Evolutionary conservation across 306 rosid genomes (phyloP).

Genomic region (Senna siamea): DNA sequence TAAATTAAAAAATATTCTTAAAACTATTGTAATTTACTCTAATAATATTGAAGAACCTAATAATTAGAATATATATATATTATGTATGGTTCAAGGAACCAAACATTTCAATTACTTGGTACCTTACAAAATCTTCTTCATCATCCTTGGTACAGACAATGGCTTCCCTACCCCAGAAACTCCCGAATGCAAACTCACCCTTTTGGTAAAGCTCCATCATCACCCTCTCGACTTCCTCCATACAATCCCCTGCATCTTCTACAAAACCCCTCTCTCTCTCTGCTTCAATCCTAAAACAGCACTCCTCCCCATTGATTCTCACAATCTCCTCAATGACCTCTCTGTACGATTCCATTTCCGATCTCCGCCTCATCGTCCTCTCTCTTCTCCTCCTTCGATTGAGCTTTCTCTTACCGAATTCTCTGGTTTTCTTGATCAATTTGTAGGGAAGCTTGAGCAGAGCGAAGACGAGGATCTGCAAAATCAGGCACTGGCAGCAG

Average conservation of each 20-base stretch:
- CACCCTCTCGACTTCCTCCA: conserved; percentile 79
- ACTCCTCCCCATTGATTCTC: conserved; percentile 38
- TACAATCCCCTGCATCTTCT: conserved; percentile 45
- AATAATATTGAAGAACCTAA: too few species aligned
- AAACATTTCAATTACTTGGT: conserved; percentile 41
- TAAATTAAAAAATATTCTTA: too few species aligned
- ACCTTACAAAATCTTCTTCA: conserved; percentile 34
- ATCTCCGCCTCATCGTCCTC: too few species aligned
- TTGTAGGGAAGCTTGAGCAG: conserved; percentile 71
- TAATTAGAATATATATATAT: too few species aligned
- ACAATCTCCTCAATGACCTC: conserved; percentile 43
- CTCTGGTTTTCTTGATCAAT: conserved; percentile 56
- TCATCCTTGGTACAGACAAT: conserved; percentile 28
- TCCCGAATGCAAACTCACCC: conserved; percentile 87
- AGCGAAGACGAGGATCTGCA: conserved; percentile 63
- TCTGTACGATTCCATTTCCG: conserved; percentile 39
- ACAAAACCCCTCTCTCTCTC: conserved; percentile 22
- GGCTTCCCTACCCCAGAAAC: conserved; percentile 66
- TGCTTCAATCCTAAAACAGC: conserved; percentile 41
- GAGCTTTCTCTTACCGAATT: conserved; percentile 59
- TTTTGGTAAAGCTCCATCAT: conserved; percentile 61
- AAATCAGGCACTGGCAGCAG: conserved; percentile 75
- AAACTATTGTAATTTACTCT: too few species aligned
- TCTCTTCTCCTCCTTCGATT: conserved; percentile 45
- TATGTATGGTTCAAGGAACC: too few species aligned